These are phyloP conservation scores for Psilocybe sp. DNA, from an alignment of 768 basidiomycete genomes.

Conservation along the genomic window DNA sequence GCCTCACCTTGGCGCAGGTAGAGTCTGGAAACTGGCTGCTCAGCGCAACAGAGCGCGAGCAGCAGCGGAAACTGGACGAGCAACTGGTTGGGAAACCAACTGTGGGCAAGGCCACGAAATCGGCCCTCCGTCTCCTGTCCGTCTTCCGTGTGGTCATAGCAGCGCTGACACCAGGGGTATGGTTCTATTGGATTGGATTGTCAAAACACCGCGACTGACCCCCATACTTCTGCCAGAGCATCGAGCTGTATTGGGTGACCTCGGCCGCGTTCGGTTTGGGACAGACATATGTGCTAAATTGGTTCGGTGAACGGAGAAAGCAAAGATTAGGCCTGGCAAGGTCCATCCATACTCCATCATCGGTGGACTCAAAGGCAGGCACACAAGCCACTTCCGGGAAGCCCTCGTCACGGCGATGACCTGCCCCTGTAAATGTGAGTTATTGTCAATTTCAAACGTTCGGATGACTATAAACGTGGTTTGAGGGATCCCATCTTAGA, in stretches of 20 bases:
- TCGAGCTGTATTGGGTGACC: conserved; percentile 75
- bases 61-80: conserved; percentile 44
- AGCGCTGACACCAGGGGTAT: conserved; percentile 70
- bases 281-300: conserved; percentile 75
- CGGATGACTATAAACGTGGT: conserved; percentile 78
- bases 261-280: conserved; percentile 73
- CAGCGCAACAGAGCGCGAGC: conserved; percentile 53
- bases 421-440: conserved; percentile 21
- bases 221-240: conserved; percentile 38
- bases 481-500: conserved; percentile 57
- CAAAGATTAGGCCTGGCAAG: conserved; percentile 13
- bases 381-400: neutral
- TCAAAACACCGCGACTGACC: conserved; percentile 3
- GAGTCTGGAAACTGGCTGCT: conserved; percentile 76
- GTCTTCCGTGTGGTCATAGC: conserved; percentile 67
- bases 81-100: conserved; percentile 46
- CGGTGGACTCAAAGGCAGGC: neutral
- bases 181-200: neutral
- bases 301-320: conserved; percentile 47
- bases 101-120: conserved; percentile 48
- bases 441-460: conserved; percentile 1
- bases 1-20: conserved; percentile 76
- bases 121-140: conserved; percentile 52
- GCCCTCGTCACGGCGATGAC: neutral
- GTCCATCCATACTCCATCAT: neutral